A percentile compares a stretch with the other conserved stretches of the same genome.
Conservation (phyloP, 805 yeast species). For the Zygoascus tannicola region DNA sequence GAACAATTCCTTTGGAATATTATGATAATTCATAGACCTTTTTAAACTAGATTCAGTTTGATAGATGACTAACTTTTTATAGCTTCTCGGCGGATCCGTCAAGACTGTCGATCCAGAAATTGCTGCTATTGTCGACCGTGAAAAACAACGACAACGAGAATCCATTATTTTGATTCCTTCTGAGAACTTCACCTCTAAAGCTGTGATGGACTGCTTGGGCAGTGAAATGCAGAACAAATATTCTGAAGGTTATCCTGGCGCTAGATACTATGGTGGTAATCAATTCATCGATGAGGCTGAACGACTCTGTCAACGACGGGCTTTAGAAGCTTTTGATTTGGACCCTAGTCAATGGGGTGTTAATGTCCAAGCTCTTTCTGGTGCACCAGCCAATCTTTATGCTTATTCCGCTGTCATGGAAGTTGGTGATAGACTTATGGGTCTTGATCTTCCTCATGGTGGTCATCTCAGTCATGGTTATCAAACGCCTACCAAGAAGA, state of each 20-base stretch:
- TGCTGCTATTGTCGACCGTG: slow-evolving; percentile 63
- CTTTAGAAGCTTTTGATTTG: slow-evolving; percentile 70
- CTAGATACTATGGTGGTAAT: slow-evolving; percentile 96
- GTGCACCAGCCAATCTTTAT: slow-evolving; percentile 94
- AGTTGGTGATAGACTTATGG: slow-evolving; percentile 92
- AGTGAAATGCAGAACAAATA: slow-evolving; percentile 96
- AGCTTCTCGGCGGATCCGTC: slow-evolving; percentile 14
- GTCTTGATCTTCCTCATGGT: slow-evolving; percentile 95
- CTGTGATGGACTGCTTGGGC: slow-evolving; percentile 91
- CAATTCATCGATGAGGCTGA: slow-evolving; percentile 90
- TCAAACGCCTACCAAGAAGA: slow-evolving; percentile 82
- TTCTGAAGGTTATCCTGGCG: slow-evolving; percentile 98
- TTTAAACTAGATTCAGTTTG: too few species aligned
- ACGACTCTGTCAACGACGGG: slow-evolving; percentile 82
- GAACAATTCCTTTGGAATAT: too few species aligned
- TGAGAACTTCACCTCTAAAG: slow-evolving; percentile 90
- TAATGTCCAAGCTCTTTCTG: slow-evolving; percentile 89
- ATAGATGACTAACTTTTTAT: too few species aligned
- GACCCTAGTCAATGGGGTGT: slow-evolving; percentile 90
- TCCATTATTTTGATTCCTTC: slow-evolving; percentile 90
- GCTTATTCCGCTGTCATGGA: slow-evolving; percentile 83
- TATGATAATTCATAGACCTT: too few species aligned
- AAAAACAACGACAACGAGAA: slow-evolving; percentile 78
- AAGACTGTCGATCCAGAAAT: slow-evolving; percentile 66
- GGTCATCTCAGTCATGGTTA: slow-evolving; percentile 98